Percentiles rank a stretch among this genome's conserved stretches.
Evolutionary conservation across 805 yeast species (phyloP).

Genomic region (Candida wancherniae): DNA sequence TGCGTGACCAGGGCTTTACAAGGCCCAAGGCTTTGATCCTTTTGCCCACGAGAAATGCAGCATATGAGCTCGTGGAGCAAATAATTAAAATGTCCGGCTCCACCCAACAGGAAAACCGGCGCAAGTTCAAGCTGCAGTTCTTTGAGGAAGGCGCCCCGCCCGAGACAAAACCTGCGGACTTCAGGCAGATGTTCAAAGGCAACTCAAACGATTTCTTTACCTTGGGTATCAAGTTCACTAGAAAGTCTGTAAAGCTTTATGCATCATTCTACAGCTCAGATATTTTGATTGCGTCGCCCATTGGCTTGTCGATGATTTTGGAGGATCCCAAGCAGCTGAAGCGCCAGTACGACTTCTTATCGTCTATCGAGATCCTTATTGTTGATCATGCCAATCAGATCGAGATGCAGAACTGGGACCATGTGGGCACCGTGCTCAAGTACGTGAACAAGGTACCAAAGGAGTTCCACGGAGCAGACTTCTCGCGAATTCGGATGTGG

Average conservation of each 20-base stretch:
- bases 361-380: constrained; percentile 79
- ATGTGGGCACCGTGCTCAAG: constrained; percentile 59
- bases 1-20: constrained; percentile 92
- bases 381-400: constrained; percentile 82
- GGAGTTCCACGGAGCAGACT: constrained; percentile 76
- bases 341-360: constrained; percentile 73
- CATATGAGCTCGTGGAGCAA: constrained; percentile 61
- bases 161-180: constrained; percentile 73
- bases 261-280: constrained; percentile 83
- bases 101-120: constrained; percentile 74
- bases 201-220: constrained; percentile 90
- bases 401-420: constrained; percentile 92
- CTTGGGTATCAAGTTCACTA: constrained; percentile 83
- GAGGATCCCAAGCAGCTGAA: constrained; percentile 55
- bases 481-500: constrained; percentile 90
- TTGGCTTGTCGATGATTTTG: constrained; percentile 72
- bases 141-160: constrained; percentile 46
- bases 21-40: constrained; percentile 83
- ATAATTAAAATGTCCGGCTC: constrained; percentile 60
- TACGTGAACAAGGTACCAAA: constrained; percentile 74
- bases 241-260: constrained; percentile 80
- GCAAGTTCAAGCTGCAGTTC: constrained; percentile 70
- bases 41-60: constrained; percentile 78
- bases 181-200: constrained; percentile 74
- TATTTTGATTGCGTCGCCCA: constrained; percentile 83